These are phyloP conservation scores for Meredithiella fracta DNA, from an alignment of 2,329 filamentous ascomycete species.

Conservation along the genomic window DNA sequence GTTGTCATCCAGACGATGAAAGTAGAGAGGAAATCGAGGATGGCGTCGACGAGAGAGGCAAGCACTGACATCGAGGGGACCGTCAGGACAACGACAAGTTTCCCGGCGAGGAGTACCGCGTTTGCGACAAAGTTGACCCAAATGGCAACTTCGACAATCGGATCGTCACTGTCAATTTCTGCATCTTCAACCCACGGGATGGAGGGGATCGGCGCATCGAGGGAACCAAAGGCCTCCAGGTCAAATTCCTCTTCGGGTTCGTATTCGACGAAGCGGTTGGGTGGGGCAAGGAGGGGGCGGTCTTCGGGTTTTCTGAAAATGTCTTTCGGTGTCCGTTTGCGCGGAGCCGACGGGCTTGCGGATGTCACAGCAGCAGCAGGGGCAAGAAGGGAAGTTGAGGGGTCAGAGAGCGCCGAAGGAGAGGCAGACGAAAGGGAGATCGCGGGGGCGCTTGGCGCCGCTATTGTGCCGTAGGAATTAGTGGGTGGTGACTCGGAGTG, in stretches of 20 bases:
- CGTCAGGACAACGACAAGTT: constrained; percentile 59
- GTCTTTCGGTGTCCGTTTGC: constrained; percentile 70
- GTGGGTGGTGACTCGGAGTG: constrained; percentile 16
- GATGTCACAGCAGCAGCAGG: constrained; percentile 21
- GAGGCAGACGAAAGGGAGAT: constrained; percentile 20
- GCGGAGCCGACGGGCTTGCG: constrained; percentile 25
- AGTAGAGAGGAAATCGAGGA: constrained; percentile 66
- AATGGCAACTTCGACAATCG: constrained; percentile 71
- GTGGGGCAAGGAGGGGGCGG: constrained; percentile 29
- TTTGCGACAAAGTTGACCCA: constrained; percentile 75
- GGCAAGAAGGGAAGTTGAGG: constrained; percentile 11
- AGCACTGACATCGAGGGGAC: constrained; percentile 71
- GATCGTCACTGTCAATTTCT: constrained; percentile 52
- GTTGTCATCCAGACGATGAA: constrained; percentile 69
- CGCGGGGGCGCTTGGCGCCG: neutral
- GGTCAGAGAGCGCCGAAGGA: too few species aligned
- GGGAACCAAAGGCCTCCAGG: constrained; percentile 25
- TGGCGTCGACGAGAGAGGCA: constrained; percentile 62
- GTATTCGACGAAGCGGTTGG: constrained; percentile 21
- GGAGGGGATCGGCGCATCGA: constrained; percentile 30
- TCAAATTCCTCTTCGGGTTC: constrained; percentile 16
- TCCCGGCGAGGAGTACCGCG: constrained; percentile 54
- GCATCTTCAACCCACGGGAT: constrained; percentile 60
- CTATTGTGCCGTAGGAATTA: constrained; percentile 19
- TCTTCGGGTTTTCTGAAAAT: constrained; percentile 61